Base-by-base conservation (phyloP, 371 early-diverging fungal genomes). In the Rhizopus arrhizus region DNA sequence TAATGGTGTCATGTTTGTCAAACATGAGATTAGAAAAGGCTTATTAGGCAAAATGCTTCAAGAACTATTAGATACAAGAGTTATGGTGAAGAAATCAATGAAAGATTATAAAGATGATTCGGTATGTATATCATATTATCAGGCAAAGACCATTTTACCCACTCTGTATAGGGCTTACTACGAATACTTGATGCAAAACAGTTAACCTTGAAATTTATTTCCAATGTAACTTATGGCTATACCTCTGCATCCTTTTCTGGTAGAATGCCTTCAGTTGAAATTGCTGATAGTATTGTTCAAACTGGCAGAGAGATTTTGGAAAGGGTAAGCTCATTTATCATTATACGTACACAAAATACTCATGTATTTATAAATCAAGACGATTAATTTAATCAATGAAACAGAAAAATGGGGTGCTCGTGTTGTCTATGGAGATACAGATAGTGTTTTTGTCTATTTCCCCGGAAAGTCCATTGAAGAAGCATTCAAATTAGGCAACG, bases 211-310 rank as follows among this genome's bases (percentile, higher is more conserved):
- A 96, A 96, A 69, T 82, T 91, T 10, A 77, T 96, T 36, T 93
- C 95, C 47, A 96, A 96, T 65, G 95, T 95, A 9, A 95, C 93
- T 0, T 95, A 94, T 61, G 96, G 96, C 0, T 96, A 96, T 61
- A 86, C 91, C 0, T 85, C 89, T 2, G 96, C 96, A 0, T 84
- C 85, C 7, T 95, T 83, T 64, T 91, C 93, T 0, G 95, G 95
- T 0, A 79, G 95, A 10, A 95, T 95, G 95, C 96, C 96, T 0
- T 89, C 89, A 38, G 85, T 85, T 2, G 95, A 94, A 32, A 88
- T 96, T 54, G 93, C 94, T 0, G 97, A 96, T 63, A 87, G 92
- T 9, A 94, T 96, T 65, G 94, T 95, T 0, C 85, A 89, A 58
- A 86, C 90, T 2, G 95, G 91, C 0, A 86, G 95, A 5, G 87